phyloP scores from a whole-genome alignment of 495 filamentous ascomycete species.

The Neurospora sp. region DNA sequence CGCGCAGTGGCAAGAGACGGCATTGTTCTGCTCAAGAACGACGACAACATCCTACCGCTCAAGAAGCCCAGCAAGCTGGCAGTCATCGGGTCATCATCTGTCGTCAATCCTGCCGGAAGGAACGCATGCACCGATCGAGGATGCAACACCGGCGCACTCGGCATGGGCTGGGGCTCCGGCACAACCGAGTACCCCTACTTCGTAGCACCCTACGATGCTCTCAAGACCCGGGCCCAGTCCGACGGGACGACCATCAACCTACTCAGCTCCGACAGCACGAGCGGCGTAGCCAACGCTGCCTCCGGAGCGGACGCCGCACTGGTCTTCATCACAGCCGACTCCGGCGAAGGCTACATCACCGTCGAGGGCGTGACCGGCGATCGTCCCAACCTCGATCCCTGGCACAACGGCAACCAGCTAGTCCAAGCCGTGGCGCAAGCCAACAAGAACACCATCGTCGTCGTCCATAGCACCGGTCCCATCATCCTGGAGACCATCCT shows the following conservation, averaged over 20 bases:
- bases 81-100: conserved; percentile 67
- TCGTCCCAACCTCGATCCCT: conserved; percentile 55
- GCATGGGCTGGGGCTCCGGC: conserved; percentile 56
- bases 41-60: conserved; percentile 49
- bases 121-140: conserved; percentile 48
- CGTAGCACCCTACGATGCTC: conserved; percentile 45
- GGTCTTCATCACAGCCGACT: conserved; percentile 58
- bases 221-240: conserved; percentile 34
- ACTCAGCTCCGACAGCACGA: conserved; percentile 41
- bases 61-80: conserved; percentile 48
- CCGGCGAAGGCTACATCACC: conserved; percentile 57
- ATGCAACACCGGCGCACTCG: conserved; percentile 51
- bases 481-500: conserved; percentile 78
- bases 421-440: conserved; percentile 53
- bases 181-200: conserved; percentile 48
- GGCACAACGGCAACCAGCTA: conserved; percentile 67
- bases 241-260: conserved; percentile 42
- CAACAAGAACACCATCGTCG: conserved; percentile 66
- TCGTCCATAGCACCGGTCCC: conserved; percentile 88
- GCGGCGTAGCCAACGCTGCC: conserved; percentile 37
- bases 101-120: conserved; percentile 44
- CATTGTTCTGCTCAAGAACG: conserved; percentile 73
- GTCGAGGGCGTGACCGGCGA: conserved; percentile 52
- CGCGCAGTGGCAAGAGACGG: conserved; percentile 49
- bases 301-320: conserved; percentile 48